Evolutionary conservation across 1,139 yeast species (phyloP), one percentile per base, ranked within the genome.

Genomic region (Keqinozyma sinolaborantium): DNA sequence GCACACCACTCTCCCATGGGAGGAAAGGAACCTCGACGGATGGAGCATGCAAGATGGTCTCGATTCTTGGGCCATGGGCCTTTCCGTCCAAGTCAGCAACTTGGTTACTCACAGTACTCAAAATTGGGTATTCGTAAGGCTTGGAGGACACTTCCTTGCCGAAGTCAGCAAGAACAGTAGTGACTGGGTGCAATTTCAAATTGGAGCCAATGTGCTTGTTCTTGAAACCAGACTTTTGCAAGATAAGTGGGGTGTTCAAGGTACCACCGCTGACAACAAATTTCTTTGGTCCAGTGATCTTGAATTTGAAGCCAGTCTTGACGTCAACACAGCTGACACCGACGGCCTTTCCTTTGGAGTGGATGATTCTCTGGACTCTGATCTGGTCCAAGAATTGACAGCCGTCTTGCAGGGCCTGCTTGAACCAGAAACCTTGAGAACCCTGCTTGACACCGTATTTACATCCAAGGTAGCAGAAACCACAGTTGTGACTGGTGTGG

Each of bases 31-130:
- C 38, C 33, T 66, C 64, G 15, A 72, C 38, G 29, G 51, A 50
- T 2, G 82, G 83, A 9, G 65, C 54, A 42, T 73, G 77, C 26
- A 70, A 56, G 14, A 73, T 42, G 3, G 79, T 60, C 51, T 77
- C 83, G 34, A 77, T 62, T 49, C 68, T 70, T 9, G 79, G 73
- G 2, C 83, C 83, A 45, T 76, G 79, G 3, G 65, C 75, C 38
- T 65, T 56, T 2, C 81, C 81, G 47, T 77, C 82, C 23, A 73
- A 43, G 41, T 77, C 76, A 34, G 66, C 78, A 18, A 56, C 64
- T 45, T 73, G 65, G 11, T 67, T 60, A 47, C 74, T 63, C 1
- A 75, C 77, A 0, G 77, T 46, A 0, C 82, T 73, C 69, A 77
- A 59, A 32, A 77, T 74, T 1, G 80, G 57, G 29, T 67, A 58